A percentile compares a stretch with the other conserved stretches of the same genome.
Evolutionary conservation across 805 yeast species (phyloP).

Genomic region (Hemisphaericaspora nanyangensis): DNA sequence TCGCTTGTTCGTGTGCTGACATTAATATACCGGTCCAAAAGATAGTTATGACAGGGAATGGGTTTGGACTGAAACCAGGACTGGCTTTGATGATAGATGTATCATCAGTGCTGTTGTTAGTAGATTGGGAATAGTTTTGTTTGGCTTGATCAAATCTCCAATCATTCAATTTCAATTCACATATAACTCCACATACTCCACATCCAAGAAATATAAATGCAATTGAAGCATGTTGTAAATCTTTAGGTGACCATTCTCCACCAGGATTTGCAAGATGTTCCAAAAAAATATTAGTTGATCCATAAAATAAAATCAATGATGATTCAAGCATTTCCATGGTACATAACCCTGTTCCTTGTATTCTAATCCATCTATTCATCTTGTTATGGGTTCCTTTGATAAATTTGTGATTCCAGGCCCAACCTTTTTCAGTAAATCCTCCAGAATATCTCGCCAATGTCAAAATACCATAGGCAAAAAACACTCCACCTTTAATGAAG

Average conservation of each 20-base stretch:
- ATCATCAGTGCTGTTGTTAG: not conserved
- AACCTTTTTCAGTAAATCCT: constrained; percentile 66
- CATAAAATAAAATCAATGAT: constrained; percentile 78
- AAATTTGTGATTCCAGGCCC: constrained; percentile 77
- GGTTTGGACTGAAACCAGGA: constrained; percentile 87
- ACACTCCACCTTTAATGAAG: constrained; percentile 93
- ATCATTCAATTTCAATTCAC: constrained; percentile 60
- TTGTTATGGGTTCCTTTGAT: constrained; percentile 25
- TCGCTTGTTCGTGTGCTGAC: constrained; percentile 92
- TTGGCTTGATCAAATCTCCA: constrained; percentile 51
- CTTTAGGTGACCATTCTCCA: constrained; percentile 75
- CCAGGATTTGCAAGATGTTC: constrained; percentile 72
- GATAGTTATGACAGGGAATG: constrained; percentile 88
- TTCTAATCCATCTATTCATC: constrained; percentile 29
- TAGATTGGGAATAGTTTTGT: constrained; percentile 10
- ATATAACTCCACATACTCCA: constrained; percentile 84
- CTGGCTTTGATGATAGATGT: constrained; percentile 29
- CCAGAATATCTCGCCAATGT: constrained; percentile 89
- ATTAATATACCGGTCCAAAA: constrained; percentile 95
- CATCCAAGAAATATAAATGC: constrained; percentile 68
- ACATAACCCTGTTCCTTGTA: constrained; percentile 46
- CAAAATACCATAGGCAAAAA: constrained; percentile 68
- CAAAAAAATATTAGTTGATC: constrained; percentile 81
- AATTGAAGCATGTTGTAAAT: constrained; percentile 34
- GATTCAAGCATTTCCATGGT: constrained; percentile 87